Evolutionary conservation across 805 yeast genomes (phyloP), one percentile per base, ranked within the genome.

Genomic region (Priceomyces castillae): DNA sequence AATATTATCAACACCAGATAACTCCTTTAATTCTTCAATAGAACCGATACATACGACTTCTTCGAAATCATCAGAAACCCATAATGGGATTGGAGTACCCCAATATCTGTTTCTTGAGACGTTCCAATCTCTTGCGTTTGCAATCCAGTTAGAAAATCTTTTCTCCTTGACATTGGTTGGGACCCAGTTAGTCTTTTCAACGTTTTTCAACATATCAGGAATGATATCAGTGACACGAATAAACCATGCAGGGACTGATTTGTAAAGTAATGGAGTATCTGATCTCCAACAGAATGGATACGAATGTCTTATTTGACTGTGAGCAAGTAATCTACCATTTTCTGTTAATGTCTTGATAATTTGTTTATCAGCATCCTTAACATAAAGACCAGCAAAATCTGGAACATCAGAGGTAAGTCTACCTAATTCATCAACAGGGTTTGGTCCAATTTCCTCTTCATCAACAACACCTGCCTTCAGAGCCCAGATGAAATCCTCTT

Each of bases 251-350:
- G 99, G 99, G 53, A 94, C 97, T 30, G 97, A 84, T 73, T 96
- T 83, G 76, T 94, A 94, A 53, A 94, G 68, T 64, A 94, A 81
- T 42, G 99, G 99, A 23, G 99, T 94, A 64, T 94, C 99, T 2
- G 98, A 92, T 80, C 99, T 86, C 99, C 99, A 94, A 75, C 99
- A 94, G 85, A 94, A 94, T 58, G 99, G 99, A 69, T 94, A 94
- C 67, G 95, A 85, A 77, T 94, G 99, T 71, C 83, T 82, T 53
- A 90, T 77, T 75, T 94, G 98, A 34, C 88, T 73, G 45, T 82
- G 84, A 34, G 81, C 78, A 51, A 94, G 73, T 30, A 94, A 54
- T 52, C 84, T 78, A 40, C 96, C 98, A 31, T 74, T 65, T 41
- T 81, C 86, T 46, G 94, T 86, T 62, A 94, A 76, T 51, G 78